A percentile compares a stretch with the other conserved stretches of the same genome.
phyloP scores from a whole-genome alignment of 73 alveolate genomes.

The Paramecium pentaurelia region DNA sequence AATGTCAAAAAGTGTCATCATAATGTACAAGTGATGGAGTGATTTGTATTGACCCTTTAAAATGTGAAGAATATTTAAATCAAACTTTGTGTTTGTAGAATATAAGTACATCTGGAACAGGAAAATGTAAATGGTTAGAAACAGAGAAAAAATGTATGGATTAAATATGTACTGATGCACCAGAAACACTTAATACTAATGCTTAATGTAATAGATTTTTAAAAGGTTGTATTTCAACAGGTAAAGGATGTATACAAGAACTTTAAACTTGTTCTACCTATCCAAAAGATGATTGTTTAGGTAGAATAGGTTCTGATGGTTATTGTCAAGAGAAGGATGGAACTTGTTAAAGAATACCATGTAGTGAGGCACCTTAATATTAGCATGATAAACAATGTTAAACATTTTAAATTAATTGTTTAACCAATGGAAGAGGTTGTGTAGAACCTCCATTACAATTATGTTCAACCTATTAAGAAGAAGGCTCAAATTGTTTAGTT shows the following conservation, averaged over 20 bases:
- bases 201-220: background rate
- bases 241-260: background rate
- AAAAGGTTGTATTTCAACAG: background rate
- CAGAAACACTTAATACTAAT: background rate
- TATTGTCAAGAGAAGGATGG: background rate
- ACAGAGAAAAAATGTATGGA: background rate
- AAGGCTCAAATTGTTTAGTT: background rate
- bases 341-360: background rate
- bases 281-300: background rate
- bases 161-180: background rate
- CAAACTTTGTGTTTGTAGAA: background rate
- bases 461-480: background rate
- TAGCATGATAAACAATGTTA: background rate
- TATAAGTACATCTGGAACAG: background rate
- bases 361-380: conserved; percentile 18
- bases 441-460: background rate
- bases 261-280: background rate
- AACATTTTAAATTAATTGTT: background rate
- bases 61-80: background rate
- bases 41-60: conserved; percentile 1
- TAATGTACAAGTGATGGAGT: conserved; percentile 24
- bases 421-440: conserved; percentile 17
- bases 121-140: background rate
- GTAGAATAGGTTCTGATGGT: conserved; percentile 23
- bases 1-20: background rate